Evolutionary conservation across 2,329 filamentous ascomycete genomes (phyloP).

Genomic region (Clarireedia homoeocarpa): DNA sequence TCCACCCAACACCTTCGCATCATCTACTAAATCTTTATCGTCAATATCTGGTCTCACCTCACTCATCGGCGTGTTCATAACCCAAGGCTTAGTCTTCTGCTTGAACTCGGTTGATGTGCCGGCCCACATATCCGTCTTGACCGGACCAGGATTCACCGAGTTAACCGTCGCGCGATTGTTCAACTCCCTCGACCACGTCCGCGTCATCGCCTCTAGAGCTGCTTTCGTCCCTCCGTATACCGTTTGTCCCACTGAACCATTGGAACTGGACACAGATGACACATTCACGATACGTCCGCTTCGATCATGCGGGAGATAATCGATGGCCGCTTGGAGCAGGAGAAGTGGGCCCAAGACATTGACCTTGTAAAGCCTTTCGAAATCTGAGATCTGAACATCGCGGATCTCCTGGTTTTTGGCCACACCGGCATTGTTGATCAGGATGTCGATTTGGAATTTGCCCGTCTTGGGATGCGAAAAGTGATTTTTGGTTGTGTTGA

Average conservation of each 20-base stretch:
- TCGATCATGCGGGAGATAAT: conserved; percentile 62
- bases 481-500: conserved; percentile 50
- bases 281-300: conserved; percentile 57
- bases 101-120: conserved; percentile 49
- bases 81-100: conserved; percentile 49
- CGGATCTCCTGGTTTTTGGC: conserved; percentile 57
- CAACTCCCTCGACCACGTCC: conserved; percentile 57
- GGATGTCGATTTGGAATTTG: conserved; percentile 65
- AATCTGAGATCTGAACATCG: conserved; percentile 57
- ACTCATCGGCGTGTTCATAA: conserved; percentile 57
- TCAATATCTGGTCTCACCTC: conserved; percentile 54
- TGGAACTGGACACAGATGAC: conserved; percentile 47
- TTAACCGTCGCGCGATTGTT: conserved; percentile 56
- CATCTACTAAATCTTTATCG: conserved; percentile 51
- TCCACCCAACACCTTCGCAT: conserved; percentile 46
- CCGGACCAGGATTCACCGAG: conserved; percentile 57
- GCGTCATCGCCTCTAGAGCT: conserved; percentile 61
- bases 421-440: conserved; percentile 81
- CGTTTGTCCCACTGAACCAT: conserved; percentile 50
- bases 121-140: conserved; percentile 59
- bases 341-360: conserved; percentile 79
- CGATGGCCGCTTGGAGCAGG: conserved; percentile 63
- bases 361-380: conserved; percentile 64
- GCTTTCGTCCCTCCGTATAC: conserved; percentile 62
- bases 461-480: conserved; percentile 41